phyloP scores from a whole-genome alignment of 116 monocot species.

The Zostera marina region DNA sequence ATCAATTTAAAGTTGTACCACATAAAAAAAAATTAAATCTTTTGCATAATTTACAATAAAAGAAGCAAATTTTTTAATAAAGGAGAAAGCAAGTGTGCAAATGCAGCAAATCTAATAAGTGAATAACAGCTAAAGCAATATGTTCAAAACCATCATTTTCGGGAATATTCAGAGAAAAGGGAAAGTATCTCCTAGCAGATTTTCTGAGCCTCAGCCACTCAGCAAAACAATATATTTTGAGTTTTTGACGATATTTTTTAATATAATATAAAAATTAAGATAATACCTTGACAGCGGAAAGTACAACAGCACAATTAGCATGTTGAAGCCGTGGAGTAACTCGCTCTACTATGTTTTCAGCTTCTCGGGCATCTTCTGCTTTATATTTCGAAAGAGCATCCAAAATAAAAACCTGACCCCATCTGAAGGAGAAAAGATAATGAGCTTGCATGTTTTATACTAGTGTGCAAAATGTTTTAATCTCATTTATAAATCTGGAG shows the following conservation, averaged over 20 bases:
- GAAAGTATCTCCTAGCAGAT: too few species aligned
- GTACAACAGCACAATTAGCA: conserved; percentile 98
- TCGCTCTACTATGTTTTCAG: conserved; percentile 94
- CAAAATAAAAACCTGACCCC: conserved; percentile 53
- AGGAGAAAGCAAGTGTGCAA: too few species aligned
- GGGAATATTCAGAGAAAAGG: too few species aligned
- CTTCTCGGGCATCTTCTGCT: conserved; percentile 93
- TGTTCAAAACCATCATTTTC: too few species aligned
- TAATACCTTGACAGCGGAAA: conserved; percentile 94
- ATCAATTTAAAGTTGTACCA: too few species aligned
- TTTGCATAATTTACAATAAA: too few species aligned
- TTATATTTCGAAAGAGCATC: conserved; percentile 92
- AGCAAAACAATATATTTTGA: too few species aligned
- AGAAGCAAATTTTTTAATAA: too few species aligned
- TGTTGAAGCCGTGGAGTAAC: conserved; percentile 95
- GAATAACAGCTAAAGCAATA: too few species aligned
- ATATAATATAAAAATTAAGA: neutral
- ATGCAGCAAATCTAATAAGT: too few species aligned
- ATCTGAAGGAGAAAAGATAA: conserved; percentile 8
- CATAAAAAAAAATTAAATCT: too few species aligned
- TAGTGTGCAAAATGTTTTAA: neutral
- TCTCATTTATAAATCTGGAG: neutral
- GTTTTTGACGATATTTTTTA: neutral
- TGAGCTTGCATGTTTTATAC: neutral
- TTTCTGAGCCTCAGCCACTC: too few species aligned